Evolutionary conservation across 2,329 filamentous ascomycete species (phyloP).

Genomic region (Trichoderma koningii): DNA sequence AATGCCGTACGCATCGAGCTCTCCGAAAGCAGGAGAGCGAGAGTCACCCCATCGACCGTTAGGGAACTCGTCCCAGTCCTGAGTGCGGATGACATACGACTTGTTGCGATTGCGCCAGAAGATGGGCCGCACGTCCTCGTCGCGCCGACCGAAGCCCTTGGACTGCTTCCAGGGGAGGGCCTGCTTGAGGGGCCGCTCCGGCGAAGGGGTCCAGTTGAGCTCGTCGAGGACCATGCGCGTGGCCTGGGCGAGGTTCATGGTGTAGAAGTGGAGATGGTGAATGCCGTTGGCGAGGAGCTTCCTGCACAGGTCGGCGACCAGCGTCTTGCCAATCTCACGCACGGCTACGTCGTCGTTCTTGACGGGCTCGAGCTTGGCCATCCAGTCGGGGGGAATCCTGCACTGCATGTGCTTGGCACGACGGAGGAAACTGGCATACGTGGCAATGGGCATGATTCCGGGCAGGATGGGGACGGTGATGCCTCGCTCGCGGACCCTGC

Average conservation of each 20-base stretch:
- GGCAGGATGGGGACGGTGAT: constrained; percentile 82
- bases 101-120: constrained; percentile 98
- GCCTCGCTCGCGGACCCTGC: constrained; percentile 80
- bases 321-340: constrained; percentile 80
- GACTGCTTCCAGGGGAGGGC: constrained; percentile 97
- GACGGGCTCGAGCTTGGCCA: constrained; percentile 79
- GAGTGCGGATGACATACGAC: constrained; percentile 91
- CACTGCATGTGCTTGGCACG: constrained; percentile 90
- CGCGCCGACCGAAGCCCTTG: constrained; percentile 80
- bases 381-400: constrained; percentile 78
- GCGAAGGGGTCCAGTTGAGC: constrained; percentile 76
- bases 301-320: constrained; percentile 88
- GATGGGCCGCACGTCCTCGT: constrained; percentile 94
- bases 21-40: constrained; percentile 91
- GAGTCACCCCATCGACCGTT: constrained; percentile 99
- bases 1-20: constrained; percentile 91
- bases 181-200: constrained; percentile 77
- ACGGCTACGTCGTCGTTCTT: constrained; percentile 97
- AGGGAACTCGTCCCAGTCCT: constrained; percentile 98
- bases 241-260: constrained; percentile 96
- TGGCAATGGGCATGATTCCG: constrained; percentile 88
- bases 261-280: constrained; percentile 94
- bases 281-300: constrained; percentile 82
- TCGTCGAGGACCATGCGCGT: constrained; percentile 94
- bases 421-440: constrained; percentile 88